Percentiles rank a stretch among this genome's conserved stretches.
phyloP scores from a whole-genome alignment of 441 rosid species.

The Syzygium malaccense region DNA sequence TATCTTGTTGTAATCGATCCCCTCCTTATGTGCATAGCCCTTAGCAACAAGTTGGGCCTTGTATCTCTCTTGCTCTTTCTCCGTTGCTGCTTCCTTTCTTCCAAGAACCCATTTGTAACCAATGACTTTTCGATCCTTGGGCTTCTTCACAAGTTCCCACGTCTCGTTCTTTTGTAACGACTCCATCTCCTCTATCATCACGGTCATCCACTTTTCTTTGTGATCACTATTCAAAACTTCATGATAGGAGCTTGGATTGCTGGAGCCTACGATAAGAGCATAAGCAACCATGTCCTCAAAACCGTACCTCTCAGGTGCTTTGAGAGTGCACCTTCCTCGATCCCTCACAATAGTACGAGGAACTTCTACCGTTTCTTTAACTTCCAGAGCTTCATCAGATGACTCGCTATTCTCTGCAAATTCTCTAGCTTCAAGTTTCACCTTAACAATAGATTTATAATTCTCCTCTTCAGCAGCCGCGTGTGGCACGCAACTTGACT shows the following conservation, averaged over 20 bases:
- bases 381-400: not conserved
- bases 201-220: not conserved
- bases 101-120: not conserved
- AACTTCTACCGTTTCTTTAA: not conserved
- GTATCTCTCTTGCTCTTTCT: not conserved
- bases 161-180: not conserved
- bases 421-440: no score
- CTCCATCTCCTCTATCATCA: not conserved
- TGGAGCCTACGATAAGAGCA: not conserved
- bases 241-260: not conserved
- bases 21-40: not conserved
- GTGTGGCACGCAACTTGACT: not conserved
- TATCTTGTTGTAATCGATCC: no score
- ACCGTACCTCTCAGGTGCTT: not conserved
- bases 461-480: rapidly evolving
- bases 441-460: not conserved
- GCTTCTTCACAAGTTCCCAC: not conserved
- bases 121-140: not conserved
- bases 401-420: not conserved
- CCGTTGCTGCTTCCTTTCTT: not conserved
- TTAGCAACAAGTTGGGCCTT: not conserved
- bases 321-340: not conserved
- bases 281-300: not conserved
- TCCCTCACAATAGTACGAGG: not conserved
- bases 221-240: not conserved